Base-by-base conservation (phyloP, 345 rosid genomes). In the Orychophragmus violaceus region DNA sequence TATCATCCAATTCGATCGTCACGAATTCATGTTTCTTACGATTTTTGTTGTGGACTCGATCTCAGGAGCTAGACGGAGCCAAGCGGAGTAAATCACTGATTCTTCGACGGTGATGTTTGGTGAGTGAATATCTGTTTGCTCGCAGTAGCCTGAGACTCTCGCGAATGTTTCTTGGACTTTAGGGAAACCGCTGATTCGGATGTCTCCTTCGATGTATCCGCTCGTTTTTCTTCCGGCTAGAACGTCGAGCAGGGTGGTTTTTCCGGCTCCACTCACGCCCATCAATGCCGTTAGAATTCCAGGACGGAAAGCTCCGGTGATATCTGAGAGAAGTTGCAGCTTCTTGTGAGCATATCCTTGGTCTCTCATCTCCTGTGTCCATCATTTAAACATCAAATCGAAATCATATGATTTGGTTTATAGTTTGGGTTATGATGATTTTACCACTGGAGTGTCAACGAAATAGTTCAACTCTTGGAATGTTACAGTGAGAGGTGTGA, bases 241-340 rank as follows among this genome's bases (percentile, higher is more conserved):
- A 11, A 90, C 95, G 64, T 90, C 97, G 85, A 90, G 85, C 60
- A 90, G 77, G 1, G 97, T 90, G 23, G 97, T 90, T 76, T 87
- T 90, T 10, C 97, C 97, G 5, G 97, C 97, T 21, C 97, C 97
- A 54, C 92, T 87, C 0, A 87, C 87, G 2, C 97, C 97, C 52
- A 90, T 84, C 13, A 87, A 70, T 17, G 95, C 90, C 63, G 95
- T 87, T 66, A 90, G 69, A 14, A 82, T 69, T 12, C 97, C 97
- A 1, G 95, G 97, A 65, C 86, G 84, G 59, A 90, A 90, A 72
- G 89, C 84, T 64, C 97, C 95, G 30, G 92, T 84, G 35, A 84
- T 86, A 28, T 83, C 74, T 54, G 72, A 69, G 53, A 90, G 77
- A 32, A 90, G 74, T 57, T 87, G 90, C 11, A 90, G 86, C 28